Evolutionary conservation across 208 protist genomes (phyloP).

Genomic region (Wallacemonas sp.): DNA sequence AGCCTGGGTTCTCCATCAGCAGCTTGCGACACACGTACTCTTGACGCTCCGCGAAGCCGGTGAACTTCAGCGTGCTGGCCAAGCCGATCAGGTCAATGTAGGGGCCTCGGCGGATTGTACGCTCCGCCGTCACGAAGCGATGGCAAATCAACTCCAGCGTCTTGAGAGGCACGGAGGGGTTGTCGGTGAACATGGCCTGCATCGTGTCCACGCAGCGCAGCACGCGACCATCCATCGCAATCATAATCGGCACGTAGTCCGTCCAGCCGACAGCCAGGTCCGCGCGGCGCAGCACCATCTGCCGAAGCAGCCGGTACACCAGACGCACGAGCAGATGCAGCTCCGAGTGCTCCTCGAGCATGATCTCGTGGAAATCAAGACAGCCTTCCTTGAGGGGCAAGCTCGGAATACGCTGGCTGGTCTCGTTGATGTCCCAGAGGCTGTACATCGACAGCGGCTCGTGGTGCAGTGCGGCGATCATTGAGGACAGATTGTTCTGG

Average conservation of each 20-base stretch:
- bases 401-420: constrained; percentile 11
- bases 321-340: constrained; percentile 60
- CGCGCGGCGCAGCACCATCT: constrained; percentile 41
- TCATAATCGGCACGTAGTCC: constrained; percentile 51
- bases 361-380: constrained; percentile 27
- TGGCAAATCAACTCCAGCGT: constrained; percentile 35
- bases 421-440: constrained; percentile 8
- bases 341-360: constrained; percentile 41
- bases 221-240: constrained; percentile 42
- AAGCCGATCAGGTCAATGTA: constrained; percentile 61
- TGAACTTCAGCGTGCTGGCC: constrained; percentile 47
- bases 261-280: constrained; percentile 37
- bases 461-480: neutral
- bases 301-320: constrained; percentile 53
- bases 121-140: constrained; percentile 39
- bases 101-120: constrained; percentile 21
- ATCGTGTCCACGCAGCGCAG: constrained; percentile 62
- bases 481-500: neutral
- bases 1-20: constrained; percentile 51
- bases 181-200: constrained; percentile 67
- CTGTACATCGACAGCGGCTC: constrained; percentile 8
- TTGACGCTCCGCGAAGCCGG: constrained; percentile 52
- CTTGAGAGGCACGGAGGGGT: constrained; percentile 29
- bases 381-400: constrained; percentile 32
- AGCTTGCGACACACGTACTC: constrained; percentile 53